A percentile compares a stretch with the other conserved stretches of the same genome.
Evolutionary conservation across 176 grass and related monocot species (phyloP).

Genomic region (Phyllostachys edulis): DNA sequence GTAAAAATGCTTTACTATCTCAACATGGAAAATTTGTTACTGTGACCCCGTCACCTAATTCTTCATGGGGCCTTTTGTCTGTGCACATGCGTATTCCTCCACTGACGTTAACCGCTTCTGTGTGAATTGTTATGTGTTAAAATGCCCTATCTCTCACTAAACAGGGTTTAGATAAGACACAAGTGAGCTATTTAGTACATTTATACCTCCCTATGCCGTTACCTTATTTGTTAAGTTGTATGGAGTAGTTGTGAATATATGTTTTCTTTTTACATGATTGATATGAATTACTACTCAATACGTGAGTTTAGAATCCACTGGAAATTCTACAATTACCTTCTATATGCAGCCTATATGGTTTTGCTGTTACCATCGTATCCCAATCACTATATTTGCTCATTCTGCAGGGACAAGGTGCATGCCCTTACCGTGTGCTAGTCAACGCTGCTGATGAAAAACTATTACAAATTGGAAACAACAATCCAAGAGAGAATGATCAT

Average conservation of each 20-base stretch:
- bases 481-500: neutral
- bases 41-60: neutral
- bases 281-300: neutral
- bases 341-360: neutral
- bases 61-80: neutral
- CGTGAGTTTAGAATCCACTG: neutral
- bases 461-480: neutral
- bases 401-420: conserved; percentile 57
- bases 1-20: neutral
- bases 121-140: neutral
- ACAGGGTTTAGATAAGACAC: neutral
- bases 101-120: neutral
- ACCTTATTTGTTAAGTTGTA: neutral
- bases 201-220: neutral
- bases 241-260: neutral
- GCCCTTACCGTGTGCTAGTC: conserved; percentile 25
- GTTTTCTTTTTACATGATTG: neutral
- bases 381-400: neutral
- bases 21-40: neutral
- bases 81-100: neutral
- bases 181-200: neutral
- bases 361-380: neutral
- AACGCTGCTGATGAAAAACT: neutral
- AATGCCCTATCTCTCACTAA: neutral
- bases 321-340: neutral